A percentile compares a stretch with the other conserved stretches of the same genome.
Evolutionary conservation across 345 rosid species (phyloP).

Genomic region (Linum usitatissimum): DNA sequence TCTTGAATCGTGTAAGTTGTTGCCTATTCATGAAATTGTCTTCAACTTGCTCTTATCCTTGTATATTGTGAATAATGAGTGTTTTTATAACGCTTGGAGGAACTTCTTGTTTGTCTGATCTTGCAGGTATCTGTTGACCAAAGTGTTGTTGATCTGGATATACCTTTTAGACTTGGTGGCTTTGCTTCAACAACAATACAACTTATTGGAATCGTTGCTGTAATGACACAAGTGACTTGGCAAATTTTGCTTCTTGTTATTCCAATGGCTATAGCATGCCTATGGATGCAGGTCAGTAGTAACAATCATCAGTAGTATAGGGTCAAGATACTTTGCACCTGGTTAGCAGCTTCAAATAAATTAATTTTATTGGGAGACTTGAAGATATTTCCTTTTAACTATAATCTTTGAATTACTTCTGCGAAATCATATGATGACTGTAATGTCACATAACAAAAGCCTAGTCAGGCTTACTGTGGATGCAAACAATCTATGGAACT

Average conservation of each 20-base stretch:
- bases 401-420: background rate
- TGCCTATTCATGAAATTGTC: constrained; percentile 5
- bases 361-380: background rate
- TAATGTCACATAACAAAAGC: background rate
- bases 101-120: background rate
- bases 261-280: constrained; percentile 95
- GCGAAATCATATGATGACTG: background rate
- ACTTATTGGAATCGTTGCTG: constrained; percentile 87
- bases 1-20: constrained; percentile 81
- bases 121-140: constrained; percentile 94
- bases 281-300: constrained; percentile 91
- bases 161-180: constrained; percentile 98
- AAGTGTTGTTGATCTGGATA: constrained; percentile 98
- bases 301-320: background rate
- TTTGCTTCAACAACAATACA: constrained; percentile 99
- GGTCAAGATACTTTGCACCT: background rate
- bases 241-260: constrained; percentile 92
- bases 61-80: background rate
- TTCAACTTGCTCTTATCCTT: background rate
- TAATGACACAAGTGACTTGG: constrained; percentile 96
- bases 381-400: background rate
- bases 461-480: background rate
- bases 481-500: background rate
- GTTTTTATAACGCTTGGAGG: background rate
- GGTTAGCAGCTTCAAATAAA: background rate